Conservation (phyloP, 305 asterid species). For the Fraxinus baroniana region DNA sequence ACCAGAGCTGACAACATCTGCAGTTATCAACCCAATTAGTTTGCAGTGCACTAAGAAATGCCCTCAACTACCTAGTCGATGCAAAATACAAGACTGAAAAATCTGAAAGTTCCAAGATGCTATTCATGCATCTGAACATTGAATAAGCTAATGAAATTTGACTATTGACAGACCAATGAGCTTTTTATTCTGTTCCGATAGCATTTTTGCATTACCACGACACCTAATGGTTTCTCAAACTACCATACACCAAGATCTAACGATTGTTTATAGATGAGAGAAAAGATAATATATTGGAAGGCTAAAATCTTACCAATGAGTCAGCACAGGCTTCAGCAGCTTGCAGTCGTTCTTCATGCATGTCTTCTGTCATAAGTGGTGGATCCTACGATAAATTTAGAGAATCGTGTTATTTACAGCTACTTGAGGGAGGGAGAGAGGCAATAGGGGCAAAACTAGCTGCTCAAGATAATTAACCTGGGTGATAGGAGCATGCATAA, state of each 20-base stretch:
- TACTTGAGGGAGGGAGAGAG: background rate
- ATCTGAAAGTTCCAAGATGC: background rate
- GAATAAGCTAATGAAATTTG: constrained; percentile 15
- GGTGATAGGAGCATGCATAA: constrained; percentile 75
- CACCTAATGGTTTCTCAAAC: background rate
- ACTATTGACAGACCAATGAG: constrained; percentile 9
- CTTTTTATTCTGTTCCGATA: background rate
- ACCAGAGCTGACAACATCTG: constrained; percentile 10
- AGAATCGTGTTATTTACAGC: constrained; percentile 17
- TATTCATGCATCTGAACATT: background rate
- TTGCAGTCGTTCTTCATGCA: constrained; percentile 89
- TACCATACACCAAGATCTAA: constrained; percentile 11
- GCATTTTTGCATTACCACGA: background rate
- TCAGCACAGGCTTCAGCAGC: constrained; percentile 83
- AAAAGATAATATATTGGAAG: constrained; percentile 17
- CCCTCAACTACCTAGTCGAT: background rate
- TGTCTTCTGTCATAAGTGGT: constrained; percentile 95
- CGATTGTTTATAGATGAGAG: background rate
- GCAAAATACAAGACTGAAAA: background rate
- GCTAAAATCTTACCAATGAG: constrained; percentile 58
- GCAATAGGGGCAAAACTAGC: constrained; percentile 23
- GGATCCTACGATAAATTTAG: constrained; percentile 58
- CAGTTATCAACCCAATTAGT: constrained; percentile 10
- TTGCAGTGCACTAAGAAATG: background rate
- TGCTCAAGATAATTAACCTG: constrained; percentile 54